These are phyloP conservation scores for Verbena officinalis DNA, from an alignment of 257 asterid species.

Conservation along the genomic window DNA sequence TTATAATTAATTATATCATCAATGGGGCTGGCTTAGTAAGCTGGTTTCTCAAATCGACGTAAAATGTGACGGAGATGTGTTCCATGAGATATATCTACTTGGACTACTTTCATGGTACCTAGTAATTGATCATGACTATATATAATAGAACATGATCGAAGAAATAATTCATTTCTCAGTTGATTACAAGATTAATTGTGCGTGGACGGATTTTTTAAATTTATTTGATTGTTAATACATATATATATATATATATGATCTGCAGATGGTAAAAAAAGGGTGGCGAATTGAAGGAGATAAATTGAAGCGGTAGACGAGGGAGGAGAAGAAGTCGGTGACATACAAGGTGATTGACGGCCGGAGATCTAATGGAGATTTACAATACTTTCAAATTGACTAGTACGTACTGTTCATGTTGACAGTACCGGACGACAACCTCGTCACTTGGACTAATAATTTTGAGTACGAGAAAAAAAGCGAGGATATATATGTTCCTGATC, in stretches of 20 bases:
- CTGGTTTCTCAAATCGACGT: conserved; percentile 26
- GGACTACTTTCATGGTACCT: conserved; percentile 35
- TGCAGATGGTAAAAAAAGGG: conserved; percentile 44
- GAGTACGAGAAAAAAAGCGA: conserved; percentile 44
- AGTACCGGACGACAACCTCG: conserved; percentile 35
- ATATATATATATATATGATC: too few relatives aligned
- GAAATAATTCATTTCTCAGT: too few relatives aligned
- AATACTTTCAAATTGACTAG: conserved; percentile 21
- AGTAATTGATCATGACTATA: too few relatives aligned
- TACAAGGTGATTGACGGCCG: conserved; percentile 44
- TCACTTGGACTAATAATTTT: conserved; percentile 44
- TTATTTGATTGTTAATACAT: too few relatives aligned
- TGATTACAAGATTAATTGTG: too few relatives aligned
- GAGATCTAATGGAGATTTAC: conserved; percentile 48
- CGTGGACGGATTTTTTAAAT: too few relatives aligned
- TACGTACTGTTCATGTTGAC: conserved; percentile 38
- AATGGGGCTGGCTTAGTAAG: conserved; percentile 26
- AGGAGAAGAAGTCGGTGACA: conserved; percentile 40
- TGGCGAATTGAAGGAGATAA: conserved; percentile 39
- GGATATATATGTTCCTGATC: conserved; percentile 37
- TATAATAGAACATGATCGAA: too few relatives aligned
- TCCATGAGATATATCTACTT: conserved; percentile 37
- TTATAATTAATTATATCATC: too few relatives aligned
- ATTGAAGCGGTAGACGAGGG: conserved; percentile 47
- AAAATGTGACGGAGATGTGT: conserved; percentile 40